phyloP scores from a whole-genome alignment of 1,284 basidiomycete genomes.

The Dichomitus squalens region DNA sequence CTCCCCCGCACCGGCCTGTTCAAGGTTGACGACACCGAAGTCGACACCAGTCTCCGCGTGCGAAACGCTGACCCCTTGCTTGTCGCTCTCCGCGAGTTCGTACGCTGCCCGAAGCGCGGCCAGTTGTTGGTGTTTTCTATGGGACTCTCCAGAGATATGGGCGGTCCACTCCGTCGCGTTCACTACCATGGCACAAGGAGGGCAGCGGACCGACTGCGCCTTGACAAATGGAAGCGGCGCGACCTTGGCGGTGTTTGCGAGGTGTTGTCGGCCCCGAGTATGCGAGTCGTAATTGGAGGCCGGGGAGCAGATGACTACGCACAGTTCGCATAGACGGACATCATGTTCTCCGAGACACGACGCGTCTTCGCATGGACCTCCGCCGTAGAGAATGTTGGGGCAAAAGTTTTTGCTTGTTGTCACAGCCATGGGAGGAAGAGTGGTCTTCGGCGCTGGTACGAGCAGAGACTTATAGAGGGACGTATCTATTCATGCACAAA shows the following conservation, averaged over 20 bases:
- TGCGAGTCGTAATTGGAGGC: constrained; percentile 10
- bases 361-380: constrained; percentile 3
- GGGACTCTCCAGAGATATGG: constrained; percentile 1
- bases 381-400: constrained; percentile 12
- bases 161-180: neutral
- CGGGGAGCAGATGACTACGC: constrained; percentile 19
- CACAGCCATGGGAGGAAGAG: neutral
- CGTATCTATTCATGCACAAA: neutral
- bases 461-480: neutral
- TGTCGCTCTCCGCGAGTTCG: constrained; percentile 32
- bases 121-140: constrained; percentile 7
- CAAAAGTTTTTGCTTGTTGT: constrained; percentile 3
- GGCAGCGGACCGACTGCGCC: constrained; percentile 3
- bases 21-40: constrained; percentile 37
- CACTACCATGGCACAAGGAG: neutral
- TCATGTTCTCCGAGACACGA: constrained; percentile 18
- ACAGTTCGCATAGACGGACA: constrained; percentile 19
- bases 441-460: neutral
- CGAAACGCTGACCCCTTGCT: constrained; percentile 30
- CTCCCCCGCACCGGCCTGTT: constrained; percentile 31
- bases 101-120: constrained; percentile 22
- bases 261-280: constrained; percentile 8
- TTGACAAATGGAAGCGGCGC: neutral
- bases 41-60: constrained; percentile 31
- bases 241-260: neutral